Conservation (phyloP, 371 early-diverging fungal species). For the Rhizomucor pusillus region DNA sequence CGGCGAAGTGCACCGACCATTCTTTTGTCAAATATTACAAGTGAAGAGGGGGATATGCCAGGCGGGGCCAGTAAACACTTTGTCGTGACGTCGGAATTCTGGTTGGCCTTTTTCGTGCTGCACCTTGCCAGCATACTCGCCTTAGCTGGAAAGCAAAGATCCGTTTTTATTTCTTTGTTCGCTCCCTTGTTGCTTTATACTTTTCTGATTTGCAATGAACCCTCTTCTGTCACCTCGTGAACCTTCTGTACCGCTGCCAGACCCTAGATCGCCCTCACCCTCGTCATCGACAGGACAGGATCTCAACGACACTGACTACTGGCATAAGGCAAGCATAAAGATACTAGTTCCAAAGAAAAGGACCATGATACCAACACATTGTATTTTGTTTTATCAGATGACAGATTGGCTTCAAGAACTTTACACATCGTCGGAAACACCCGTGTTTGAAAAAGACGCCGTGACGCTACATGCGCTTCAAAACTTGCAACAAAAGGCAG, state of each 20-base stretch:
- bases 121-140: too few relatives aligned
- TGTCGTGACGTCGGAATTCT: too few relatives aligned
- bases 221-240: too few relatives aligned
- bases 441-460: constrained; percentile 7
- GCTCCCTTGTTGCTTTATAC: too few relatives aligned
- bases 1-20: constrained; percentile 35
- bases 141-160: too few relatives aligned
- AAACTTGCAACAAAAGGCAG: constrained; percentile 11
- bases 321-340: neutral
- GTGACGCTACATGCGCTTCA: constrained; percentile 8
- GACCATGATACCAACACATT: neutral
- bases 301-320: too few relatives aligned
- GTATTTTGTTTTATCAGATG: constrained; percentile 1
- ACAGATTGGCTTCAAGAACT: constrained; percentile 15
- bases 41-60: neutral
- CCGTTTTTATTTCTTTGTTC: too few relatives aligned
- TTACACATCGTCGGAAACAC: constrained; percentile 6
- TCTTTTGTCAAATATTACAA: neutral
- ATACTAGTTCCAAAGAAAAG: neutral
- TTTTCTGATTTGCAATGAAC: too few relatives aligned
- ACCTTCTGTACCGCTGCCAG: too few relatives aligned
- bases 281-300: too few relatives aligned
- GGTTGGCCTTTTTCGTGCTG: too few relatives aligned
- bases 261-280: too few relatives aligned
- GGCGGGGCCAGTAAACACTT: neutral